These are phyloP conservation scores for Neospermospora avenae DNA, from an alignment of 2,329 filamentous ascomycete genomes.

Conservation along the genomic window DNA sequence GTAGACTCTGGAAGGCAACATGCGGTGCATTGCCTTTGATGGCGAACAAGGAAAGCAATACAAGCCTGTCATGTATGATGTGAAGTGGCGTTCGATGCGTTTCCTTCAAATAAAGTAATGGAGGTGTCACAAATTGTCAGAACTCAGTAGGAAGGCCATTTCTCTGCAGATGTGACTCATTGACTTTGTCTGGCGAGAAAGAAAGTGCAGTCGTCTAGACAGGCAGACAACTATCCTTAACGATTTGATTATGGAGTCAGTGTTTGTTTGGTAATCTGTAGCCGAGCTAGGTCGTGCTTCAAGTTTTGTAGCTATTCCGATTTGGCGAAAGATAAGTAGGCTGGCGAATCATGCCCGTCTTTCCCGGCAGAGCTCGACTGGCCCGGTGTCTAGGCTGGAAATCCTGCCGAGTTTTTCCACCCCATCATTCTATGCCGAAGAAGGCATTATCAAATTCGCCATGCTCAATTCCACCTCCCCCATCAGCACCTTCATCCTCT, in stretches of 20 bases:
- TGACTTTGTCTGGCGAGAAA: background rate
- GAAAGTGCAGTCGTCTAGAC: background rate
- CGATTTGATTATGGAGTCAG: background rate
- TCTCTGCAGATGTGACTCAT: background rate
- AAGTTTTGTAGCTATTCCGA: background rate
- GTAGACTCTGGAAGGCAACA: background rate
- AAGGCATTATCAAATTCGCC: slow-evolving; percentile 32
- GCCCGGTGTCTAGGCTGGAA: background rate
- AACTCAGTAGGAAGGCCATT: background rate
- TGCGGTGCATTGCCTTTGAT: background rate
- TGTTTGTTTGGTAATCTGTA: background rate
- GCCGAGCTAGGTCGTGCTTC: background rate
- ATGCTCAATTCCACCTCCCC: slow-evolving; percentile 29
- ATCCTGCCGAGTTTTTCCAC: background rate
- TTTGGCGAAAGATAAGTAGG: background rate
- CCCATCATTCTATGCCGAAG: slow-evolving; percentile 24
- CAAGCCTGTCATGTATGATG: background rate
- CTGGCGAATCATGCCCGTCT: background rate
- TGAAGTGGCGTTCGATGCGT: background rate
- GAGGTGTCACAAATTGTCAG: background rate
- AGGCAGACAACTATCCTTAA: background rate
- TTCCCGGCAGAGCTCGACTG: background rate
- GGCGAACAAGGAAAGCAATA: background rate
- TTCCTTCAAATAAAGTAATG: background rate
- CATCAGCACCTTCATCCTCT: slow-evolving; percentile 21